These are phyloP conservation scores for Elaeagnus macrophylla DNA, from an alignment of 306 rosid genomes.

Conservation along the genomic window DNA sequence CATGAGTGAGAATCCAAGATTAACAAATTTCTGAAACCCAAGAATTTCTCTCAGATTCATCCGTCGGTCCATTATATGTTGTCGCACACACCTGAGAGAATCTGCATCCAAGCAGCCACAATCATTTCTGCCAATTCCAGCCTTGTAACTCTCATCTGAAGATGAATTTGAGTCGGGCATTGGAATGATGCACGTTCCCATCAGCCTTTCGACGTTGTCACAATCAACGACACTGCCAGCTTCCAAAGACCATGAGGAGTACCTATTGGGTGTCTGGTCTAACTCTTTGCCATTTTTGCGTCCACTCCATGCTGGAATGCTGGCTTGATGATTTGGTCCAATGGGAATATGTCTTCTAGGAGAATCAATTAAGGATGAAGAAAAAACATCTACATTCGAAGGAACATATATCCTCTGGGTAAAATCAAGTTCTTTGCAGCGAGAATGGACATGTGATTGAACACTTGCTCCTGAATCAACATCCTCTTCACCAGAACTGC, in stretches of 20 bases:
- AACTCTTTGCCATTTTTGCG: slow-evolving; percentile 1
- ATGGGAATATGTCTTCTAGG: slow-evolving; percentile 58
- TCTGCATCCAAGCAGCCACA: slow-evolving; percentile 60
- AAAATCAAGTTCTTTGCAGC: too few species aligned
- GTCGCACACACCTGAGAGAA: slow-evolving; percentile 58
- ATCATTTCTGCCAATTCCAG: slow-evolving; percentile 57
- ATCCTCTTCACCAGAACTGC: too few species aligned
- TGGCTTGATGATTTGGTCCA: slow-evolving; percentile 71
- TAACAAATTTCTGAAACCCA: slow-evolving; percentile 40
- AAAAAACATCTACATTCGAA: slow-evolving; percentile 34
- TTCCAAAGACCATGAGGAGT: not conserved
- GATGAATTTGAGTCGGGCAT: slow-evolving; percentile 46
- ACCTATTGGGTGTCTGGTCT: not conserved
- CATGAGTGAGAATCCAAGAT: slow-evolving; percentile 61
- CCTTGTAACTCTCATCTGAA: slow-evolving; percentile 13
- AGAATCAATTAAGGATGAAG: slow-evolving; percentile 48
- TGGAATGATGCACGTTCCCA: slow-evolving; percentile 65
- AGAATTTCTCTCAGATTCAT: slow-evolving; percentile 32
- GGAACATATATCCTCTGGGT: too few species aligned
- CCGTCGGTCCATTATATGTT: slow-evolving; percentile 60
- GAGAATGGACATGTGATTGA: too few species aligned
- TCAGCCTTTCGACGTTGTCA: slow-evolving; percentile 35
- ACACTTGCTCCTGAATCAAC: too few species aligned
- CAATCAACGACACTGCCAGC: slow-evolving; percentile 20
- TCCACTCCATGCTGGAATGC: slow-evolving; percentile 47